These are phyloP conservation scores for Funneliformis mosseae DNA, from an alignment of 192 early-diverging fungal species.

Conservation along the genomic window DNA sequence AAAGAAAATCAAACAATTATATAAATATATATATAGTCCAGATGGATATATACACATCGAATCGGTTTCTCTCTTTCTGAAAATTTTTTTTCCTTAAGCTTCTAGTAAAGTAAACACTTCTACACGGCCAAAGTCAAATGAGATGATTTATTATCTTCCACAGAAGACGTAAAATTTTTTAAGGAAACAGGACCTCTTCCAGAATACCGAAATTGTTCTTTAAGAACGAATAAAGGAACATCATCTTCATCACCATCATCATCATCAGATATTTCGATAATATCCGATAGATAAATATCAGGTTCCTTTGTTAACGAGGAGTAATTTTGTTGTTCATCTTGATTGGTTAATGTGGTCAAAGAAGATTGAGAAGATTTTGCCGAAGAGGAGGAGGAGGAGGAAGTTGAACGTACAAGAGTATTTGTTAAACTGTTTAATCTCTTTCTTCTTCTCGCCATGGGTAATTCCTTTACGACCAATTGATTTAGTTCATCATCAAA, in stretches of 20 bases:
- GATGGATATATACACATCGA: too few relatives aligned
- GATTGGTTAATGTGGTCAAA: neutral
- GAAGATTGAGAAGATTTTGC: slow-evolving; percentile 12
- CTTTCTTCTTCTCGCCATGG: neutral
- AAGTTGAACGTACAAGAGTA: neutral
- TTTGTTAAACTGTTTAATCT: slow-evolving; percentile 15
- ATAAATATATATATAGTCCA: too few relatives aligned
- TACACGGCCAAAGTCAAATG: slow-evolving; percentile 3
- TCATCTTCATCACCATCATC: neutral
- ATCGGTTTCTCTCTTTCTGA: too few relatives aligned
- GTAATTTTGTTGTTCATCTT: neutral
- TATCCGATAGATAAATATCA: neutral
- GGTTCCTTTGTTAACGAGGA: neutral
- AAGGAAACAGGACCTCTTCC: neutral
- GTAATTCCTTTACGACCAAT: slow-evolving; percentile 7
- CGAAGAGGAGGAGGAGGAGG: neutral
- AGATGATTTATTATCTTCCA: neutral
- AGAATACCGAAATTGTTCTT: slow-evolving; percentile 27
- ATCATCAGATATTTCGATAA: neutral
- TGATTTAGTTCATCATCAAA: slow-evolving; percentile 16
- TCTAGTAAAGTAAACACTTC: too few relatives aligned
- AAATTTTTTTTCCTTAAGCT: too few relatives aligned
- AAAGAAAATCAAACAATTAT: too few relatives aligned
- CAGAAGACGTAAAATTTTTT: neutral
- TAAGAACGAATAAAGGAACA: slow-evolving; percentile 25